Base-by-base conservation (phyloP, 1,139 yeast species). In the Chernovozyma aurita region DNA sequence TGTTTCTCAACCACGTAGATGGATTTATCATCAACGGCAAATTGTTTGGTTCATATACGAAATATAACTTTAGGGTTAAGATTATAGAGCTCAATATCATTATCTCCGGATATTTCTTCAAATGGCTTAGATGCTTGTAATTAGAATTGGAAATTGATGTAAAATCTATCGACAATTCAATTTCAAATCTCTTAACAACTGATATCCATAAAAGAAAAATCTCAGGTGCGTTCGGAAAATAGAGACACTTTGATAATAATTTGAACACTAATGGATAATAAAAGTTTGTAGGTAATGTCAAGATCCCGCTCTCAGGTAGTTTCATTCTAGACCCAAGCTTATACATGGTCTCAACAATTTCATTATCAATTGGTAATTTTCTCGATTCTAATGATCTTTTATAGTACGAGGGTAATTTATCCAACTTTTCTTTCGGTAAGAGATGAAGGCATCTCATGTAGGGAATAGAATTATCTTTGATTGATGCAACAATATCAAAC, bases 181-280 rank as follows among this genome's bases (percentile, higher is more conserved):
- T 32, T 9, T 33, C 33, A 12, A 55, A 24, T 28, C 34, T 36
- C 2, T 39, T 35, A 5, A 43, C 17, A 14, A 62, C 33, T 12
- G 44, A 43, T 27, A 45, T 42, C 15, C 51, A 42, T 27, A 52
- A 43, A 30, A 52, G 36, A 42, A 61, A 63, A 16, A 57, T 32
- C 34, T 59, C 63, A 27, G 62, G 59, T 2, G 61, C 46, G 44
- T 57, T 57, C 45, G 73, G 65, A 34, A 65, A 40, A 31, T 57
- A 31, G 36, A 60, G 46, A 29, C 53, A 42, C 35, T 65, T 54
- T 31, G 56, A 39, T 11, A 57, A 44, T 2, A 61, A 37, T 29
- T 49, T 55, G 41, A 66, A 55, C 6, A 65, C 47, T 17, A 59
- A 55, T 0, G 73, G 68, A 38, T 63, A 65, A 42, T 61, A 69